These are phyloP conservation scores for Macroventuria anomochaeta DNA, from an alignment of 2,329 filamentous ascomycete species.

Conservation along the genomic window DNA sequence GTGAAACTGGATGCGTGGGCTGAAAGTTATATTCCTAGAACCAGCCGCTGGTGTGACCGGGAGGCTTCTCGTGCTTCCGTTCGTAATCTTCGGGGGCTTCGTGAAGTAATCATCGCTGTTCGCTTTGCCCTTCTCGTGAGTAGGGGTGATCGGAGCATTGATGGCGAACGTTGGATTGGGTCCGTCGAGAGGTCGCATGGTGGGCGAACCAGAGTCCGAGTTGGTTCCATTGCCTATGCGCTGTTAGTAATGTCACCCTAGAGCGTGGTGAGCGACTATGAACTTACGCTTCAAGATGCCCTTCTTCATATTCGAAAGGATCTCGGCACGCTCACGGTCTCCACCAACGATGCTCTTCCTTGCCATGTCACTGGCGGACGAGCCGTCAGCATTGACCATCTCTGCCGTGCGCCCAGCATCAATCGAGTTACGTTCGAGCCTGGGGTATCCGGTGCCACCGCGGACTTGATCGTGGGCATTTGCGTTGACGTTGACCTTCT, in stretches of 20 bases:
- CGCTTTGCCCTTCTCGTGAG: slow-evolving; percentile 63
- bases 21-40: slow-evolving; percentile 74
- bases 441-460: slow-evolving; percentile 82
- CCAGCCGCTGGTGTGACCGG: slow-evolving; percentile 76
- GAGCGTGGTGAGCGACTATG: background rate
- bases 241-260: slow-evolving; percentile 13
- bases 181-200: slow-evolving; percentile 66
- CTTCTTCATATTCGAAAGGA: slow-evolving; percentile 90
- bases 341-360: slow-evolving; percentile 91
- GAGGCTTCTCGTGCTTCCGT: slow-evolving; percentile 78
- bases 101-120: slow-evolving; percentile 87
- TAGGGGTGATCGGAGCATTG: slow-evolving; percentile 87
- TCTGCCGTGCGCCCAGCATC: slow-evolving; percentile 65
- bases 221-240: slow-evolving; percentile 56
- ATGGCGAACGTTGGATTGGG: slow-evolving; percentile 76
- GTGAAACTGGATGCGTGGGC: slow-evolving; percentile 90
- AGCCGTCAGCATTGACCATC: slow-evolving; percentile 44
- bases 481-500: slow-evolving; percentile 78
- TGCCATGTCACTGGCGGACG: slow-evolving; percentile 57
- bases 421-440: slow-evolving; percentile 80
- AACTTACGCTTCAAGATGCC: slow-evolving; percentile 88
- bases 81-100: slow-evolving; percentile 71
- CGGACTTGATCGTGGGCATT: slow-evolving; percentile 71
- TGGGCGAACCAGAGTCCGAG: slow-evolving; percentile 72
- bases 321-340: slow-evolving; percentile 87